Evolutionary conservation across 495 filamentous ascomycete species (phyloP).

Genomic region (Hyaloscypha finlandica): DNA sequence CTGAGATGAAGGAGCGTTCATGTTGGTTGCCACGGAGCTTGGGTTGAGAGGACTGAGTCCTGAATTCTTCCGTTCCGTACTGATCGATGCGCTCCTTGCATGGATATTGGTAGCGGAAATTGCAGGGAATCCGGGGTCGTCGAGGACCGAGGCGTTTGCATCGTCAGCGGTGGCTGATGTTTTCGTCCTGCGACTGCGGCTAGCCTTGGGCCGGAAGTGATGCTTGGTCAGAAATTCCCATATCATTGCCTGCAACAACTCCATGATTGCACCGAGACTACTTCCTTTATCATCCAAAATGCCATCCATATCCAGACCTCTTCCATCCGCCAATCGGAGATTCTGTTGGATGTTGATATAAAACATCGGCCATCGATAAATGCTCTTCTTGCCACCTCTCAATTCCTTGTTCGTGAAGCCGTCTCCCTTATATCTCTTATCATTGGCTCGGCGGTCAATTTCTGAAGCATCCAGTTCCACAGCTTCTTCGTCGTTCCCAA

Average conservation of each 20-base stretch:
- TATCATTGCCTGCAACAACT: slow-evolving; percentile 64
- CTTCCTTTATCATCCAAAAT: slow-evolving; percentile 41
- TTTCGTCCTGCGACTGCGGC: background rate
- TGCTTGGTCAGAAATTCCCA: slow-evolving; percentile 70
- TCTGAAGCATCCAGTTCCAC: slow-evolving; percentile 37
- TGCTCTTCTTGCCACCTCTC: slow-evolving; percentile 58
- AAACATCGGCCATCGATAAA: slow-evolving; percentile 92
- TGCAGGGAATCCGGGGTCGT: too few species aligned
- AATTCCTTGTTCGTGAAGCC: slow-evolving; percentile 58
- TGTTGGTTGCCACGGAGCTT: background rate
- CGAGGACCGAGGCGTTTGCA: too few species aligned
- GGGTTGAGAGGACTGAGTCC: background rate
- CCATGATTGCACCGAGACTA: slow-evolving; percentile 48
- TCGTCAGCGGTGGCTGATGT: background rate
- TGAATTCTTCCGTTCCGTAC: background rate
- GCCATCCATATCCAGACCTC: slow-evolving; percentile 20
- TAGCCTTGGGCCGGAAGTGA: slow-evolving; percentile 44
- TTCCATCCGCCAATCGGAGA: slow-evolving; percentile 14
- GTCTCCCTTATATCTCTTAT: slow-evolving; percentile 47
- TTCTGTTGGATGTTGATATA: slow-evolving; percentile 66
- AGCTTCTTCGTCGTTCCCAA: slow-evolving; percentile 62
- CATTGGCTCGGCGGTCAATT: slow-evolving; percentile 38
- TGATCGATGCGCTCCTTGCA: background rate
- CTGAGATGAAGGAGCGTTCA: slow-evolving; percentile 7
- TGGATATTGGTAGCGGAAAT: background rate